These are phyloP conservation scores for Pulveroboletus sp. DNA, from an alignment of 768 basidiomycete species.

Conservation along the genomic window DNA sequence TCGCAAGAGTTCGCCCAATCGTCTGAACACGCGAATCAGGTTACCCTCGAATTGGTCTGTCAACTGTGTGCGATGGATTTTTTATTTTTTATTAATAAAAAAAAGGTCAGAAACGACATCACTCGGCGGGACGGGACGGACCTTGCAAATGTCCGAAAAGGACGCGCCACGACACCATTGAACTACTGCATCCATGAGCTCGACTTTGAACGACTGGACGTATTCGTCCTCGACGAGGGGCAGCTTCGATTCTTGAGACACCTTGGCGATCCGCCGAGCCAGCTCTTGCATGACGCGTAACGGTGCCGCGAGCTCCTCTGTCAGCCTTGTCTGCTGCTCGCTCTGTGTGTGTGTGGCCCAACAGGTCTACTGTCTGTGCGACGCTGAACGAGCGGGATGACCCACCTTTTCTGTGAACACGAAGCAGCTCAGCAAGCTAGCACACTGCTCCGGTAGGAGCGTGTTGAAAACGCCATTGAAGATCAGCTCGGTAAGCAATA, in stretches of 20 bases:
- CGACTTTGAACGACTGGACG: conserved; percentile 94
- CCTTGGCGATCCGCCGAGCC: conserved; percentile 93
- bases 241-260: conserved; percentile 91
- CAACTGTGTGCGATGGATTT: conserved; percentile 47
- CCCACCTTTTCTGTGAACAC: conserved; percentile 94
- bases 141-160: conserved; percentile 96
- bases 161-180: conserved; percentile 99
- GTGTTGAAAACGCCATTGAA: conserved; percentile 97
- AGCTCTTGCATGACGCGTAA: conserved; percentile 94
- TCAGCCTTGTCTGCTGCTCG: conserved; percentile 78
- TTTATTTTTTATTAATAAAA: too few species aligned
- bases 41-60: conserved; percentile 97
- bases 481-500: conserved; percentile 92
- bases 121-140: conserved; percentile 23
- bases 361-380: background rate
- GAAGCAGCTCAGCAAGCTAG: conserved; percentile 93
- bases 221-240: conserved; percentile 90
- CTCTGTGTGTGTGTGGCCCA: conserved; percentile 44
- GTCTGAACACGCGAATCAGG: conserved; percentile 92
- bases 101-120: too few species aligned
- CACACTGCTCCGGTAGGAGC: conserved; percentile 85
- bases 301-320: conserved; percentile 91
- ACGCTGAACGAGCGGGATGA: background rate
- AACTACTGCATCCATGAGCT: conserved; percentile 96
- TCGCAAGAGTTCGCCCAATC: conserved; percentile 87